Percentiles rank a stretch among this genome's conserved stretches.
Conservation (phyloP, 805 yeast genomes). For the Zygotorulaspora sp. region DNA sequence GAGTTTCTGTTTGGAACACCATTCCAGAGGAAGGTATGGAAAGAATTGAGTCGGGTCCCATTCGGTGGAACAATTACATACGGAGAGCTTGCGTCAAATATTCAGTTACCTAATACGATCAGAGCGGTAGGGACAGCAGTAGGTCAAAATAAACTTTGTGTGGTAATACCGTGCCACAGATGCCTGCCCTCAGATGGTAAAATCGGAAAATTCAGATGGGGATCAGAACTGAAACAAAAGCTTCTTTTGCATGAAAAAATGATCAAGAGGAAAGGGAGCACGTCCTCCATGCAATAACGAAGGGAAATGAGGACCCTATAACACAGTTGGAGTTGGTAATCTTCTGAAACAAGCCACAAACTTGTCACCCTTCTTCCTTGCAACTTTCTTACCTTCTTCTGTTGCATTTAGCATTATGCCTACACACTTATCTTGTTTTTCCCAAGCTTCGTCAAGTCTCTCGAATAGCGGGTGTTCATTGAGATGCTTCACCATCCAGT, state of each 20-base stretch:
- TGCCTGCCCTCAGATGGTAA: conserved; percentile 34
- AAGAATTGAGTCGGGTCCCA: conserved; percentile 28
- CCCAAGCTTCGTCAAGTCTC: conserved; percentile 76
- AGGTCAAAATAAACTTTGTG: conserved; percentile 38
- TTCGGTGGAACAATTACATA: conserved; percentile 36
- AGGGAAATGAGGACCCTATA: conserved; percentile 6
- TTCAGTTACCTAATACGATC: conserved; percentile 33
- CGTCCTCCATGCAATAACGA: not conserved
- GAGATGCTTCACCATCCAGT: conserved; percentile 93
- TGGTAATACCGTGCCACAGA: conserved; percentile 44
- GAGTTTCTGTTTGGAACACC: conserved; percentile 39
- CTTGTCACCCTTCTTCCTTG: conserved; percentile 81
- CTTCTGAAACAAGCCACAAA: conserved; percentile 84
- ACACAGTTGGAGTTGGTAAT: conserved; percentile 50
- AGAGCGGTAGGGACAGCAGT: conserved; percentile 43
- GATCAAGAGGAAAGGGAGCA: not conserved
- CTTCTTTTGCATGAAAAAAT: conserved; percentile 18
- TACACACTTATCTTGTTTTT: conserved; percentile 73
- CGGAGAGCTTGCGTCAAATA: conserved; percentile 30
- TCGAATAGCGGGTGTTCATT: conserved; percentile 89
- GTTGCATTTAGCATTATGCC: conserved; percentile 85
- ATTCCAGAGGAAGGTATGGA: conserved; percentile 40
- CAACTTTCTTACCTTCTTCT: conserved; percentile 96
- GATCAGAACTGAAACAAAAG: conserved; percentile 33
- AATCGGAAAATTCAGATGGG: conserved; percentile 41